Evolutionary conservation across 345 rosid genomes (phyloP).

Genomic region (Toxicodendron radicans): DNA sequence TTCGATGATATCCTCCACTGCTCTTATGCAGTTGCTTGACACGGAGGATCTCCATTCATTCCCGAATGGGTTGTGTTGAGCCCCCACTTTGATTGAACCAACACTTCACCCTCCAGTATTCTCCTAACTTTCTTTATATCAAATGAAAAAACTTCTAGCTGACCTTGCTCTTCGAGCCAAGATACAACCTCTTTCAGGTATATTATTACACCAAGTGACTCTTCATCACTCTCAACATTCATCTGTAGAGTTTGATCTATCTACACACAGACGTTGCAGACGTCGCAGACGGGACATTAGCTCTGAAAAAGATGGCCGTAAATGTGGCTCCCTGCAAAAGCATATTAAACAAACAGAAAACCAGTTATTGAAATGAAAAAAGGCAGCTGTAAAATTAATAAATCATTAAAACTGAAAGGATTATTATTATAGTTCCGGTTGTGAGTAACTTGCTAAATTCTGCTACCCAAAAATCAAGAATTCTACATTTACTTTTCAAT

Average conservation of each 20-base stretch:
- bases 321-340: constrained; percentile 71
- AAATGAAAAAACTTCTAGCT: constrained; percentile 28
- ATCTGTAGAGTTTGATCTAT: constrained; percentile 36
- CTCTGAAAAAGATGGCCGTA: constrained; percentile 85
- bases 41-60: constrained; percentile 35
- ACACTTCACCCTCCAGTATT: constrained; percentile 43
- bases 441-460: background rate
- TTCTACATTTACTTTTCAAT: background rate
- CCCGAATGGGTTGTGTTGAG: constrained; percentile 49
- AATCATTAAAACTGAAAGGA: background rate
- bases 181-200: constrained; percentile 27
- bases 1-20: constrained; percentile 40
- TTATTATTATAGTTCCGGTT: too few relatives aligned
- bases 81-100: constrained; percentile 97
- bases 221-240: constrained; percentile 18
- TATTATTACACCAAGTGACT: constrained; percentile 32
- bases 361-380: background rate
- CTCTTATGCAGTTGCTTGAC: constrained; percentile 43
- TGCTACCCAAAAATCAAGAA: background rate
- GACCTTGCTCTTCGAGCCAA: constrained; percentile 73
- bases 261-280: constrained; percentile 51
- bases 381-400: background rate
- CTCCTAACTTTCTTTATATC: constrained; percentile 32
- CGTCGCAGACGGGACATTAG: constrained; percentile 66
- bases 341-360: background rate